phyloP scores from a whole-genome alignment of 768 basidiomycete genomes.

The Kwoniella bestiolae region DNA sequence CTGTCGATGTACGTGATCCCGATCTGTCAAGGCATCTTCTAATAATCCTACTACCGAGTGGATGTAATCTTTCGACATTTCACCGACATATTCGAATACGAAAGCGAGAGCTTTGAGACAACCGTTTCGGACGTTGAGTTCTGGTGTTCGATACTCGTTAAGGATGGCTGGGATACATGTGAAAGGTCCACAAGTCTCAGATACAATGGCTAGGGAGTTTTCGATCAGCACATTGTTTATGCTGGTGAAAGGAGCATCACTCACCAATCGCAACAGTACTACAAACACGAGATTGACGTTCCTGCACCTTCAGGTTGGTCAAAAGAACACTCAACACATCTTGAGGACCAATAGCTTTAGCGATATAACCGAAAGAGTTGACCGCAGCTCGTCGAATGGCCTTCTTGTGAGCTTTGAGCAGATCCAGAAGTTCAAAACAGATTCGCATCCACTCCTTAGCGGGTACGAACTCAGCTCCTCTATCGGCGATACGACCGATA shows the following conservation, averaged over 20 bases:
- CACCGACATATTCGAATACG: constrained; percentile 98
- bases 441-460: constrained; percentile 99
- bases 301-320: constrained; percentile 96
- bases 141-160: constrained; percentile 97
- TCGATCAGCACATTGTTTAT: neutral
- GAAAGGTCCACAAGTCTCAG: constrained; percentile 65
- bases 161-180: constrained; percentile 98
- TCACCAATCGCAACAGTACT: constrained; percentile 91
- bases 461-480: constrained; percentile 97
- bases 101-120: constrained; percentile 98
- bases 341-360: constrained; percentile 98
- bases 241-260: constrained; percentile 19
- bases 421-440: constrained; percentile 94
- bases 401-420: constrained; percentile 98
- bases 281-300: constrained; percentile 97
- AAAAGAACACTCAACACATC: constrained; percentile 94
- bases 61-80: constrained; percentile 92
- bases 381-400: constrained; percentile 98
- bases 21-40: constrained; percentile 96
- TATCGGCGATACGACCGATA: constrained; percentile 98
- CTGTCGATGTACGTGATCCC: constrained; percentile 97
- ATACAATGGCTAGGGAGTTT: constrained; percentile 61
- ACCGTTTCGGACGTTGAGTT: constrained; percentile 97
- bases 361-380: constrained; percentile 99
- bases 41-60: constrained; percentile 98